A percentile compares a stretch with the other conserved stretches of the same genome.
Evolutionary conservation across 345 rosid species (phyloP).

Genomic region (Rhodamnia rubescens): DNA sequence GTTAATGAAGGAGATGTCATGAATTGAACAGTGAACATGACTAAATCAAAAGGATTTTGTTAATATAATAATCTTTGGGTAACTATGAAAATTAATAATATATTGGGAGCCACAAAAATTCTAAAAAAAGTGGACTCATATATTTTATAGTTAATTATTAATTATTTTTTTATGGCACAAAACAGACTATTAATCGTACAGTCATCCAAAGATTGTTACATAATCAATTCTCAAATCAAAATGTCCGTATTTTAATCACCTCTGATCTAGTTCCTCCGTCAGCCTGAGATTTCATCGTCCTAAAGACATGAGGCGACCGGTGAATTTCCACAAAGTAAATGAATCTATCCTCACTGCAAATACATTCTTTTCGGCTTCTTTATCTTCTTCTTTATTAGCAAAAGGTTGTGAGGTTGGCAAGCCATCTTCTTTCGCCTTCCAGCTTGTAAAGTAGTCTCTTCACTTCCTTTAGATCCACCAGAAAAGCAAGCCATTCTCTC

Average conservation of each 20-base stretch:
- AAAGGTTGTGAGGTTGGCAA: background rate
- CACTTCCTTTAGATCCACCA: background rate
- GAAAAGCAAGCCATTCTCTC: background rate
- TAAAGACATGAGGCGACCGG: background rate
- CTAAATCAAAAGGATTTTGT: background rate
- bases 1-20: background rate
- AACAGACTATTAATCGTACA: too few species aligned
- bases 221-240: too few species aligned
- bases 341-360: background rate
- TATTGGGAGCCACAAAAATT: too few species aligned
- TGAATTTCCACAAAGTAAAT: background rate
- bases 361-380: background rate
- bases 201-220: too few species aligned
- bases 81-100: too few species aligned
- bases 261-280: background rate
- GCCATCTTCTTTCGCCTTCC: conserved; percentile 5
- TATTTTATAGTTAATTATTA: too few species aligned
- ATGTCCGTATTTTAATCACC: background rate
- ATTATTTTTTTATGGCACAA: too few species aligned
- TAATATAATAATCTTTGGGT: too few species aligned
- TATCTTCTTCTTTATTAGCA: background rate
- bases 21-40: background rate
- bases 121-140: too few species aligned
- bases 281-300: background rate
- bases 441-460: conserved; percentile 10